These are phyloP conservation scores for Cladophialophora chaetospira DNA, from an alignment of 2,329 filamentous ascomycete genomes.

Conservation along the genomic window DNA sequence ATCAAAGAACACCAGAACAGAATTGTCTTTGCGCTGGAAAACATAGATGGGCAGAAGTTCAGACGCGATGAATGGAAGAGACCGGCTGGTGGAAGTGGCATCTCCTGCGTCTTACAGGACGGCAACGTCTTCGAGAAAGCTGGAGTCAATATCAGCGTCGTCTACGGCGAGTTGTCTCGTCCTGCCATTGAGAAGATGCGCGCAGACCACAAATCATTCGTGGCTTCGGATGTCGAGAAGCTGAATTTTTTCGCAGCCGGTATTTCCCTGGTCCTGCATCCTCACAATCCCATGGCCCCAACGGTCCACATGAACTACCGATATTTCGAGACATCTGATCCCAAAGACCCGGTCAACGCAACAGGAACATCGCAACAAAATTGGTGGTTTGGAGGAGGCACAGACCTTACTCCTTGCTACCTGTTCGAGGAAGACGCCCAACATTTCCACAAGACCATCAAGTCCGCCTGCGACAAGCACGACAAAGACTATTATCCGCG, in stretches of 20 bases:
- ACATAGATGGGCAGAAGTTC: slow-evolving; percentile 82
- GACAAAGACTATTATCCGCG: slow-evolving; percentile 87
- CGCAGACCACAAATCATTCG: slow-evolving; percentile 89
- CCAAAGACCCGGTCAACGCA: slow-evolving; percentile 68
- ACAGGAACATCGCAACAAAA: slow-evolving; percentile 56
- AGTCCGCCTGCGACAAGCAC: slow-evolving; percentile 89
- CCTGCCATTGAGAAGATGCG: slow-evolving; percentile 91
- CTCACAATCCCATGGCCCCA: slow-evolving; percentile 92
- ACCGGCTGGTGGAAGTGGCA: slow-evolving; percentile 85
- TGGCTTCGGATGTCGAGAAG: slow-evolving; percentile 71
- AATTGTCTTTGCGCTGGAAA: slow-evolving; percentile 81
- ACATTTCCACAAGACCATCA: slow-evolving; percentile 93
- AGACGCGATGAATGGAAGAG: slow-evolving; percentile 82
- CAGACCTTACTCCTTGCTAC: slow-evolving; percentile 89
- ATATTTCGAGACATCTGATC: slow-evolving; percentile 94
- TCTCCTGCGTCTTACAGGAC: slow-evolving; percentile 92
- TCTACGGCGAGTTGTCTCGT: slow-evolving; percentile 87
- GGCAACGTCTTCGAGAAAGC: slow-evolving; percentile 98
- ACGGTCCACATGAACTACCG: slow-evolving; percentile 98
- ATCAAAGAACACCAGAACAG: slow-evolving; percentile 89
- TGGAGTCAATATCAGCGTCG: slow-evolving; percentile 90
- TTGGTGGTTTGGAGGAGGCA: slow-evolving; percentile 98
- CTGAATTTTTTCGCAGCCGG: slow-evolving; percentile 95
- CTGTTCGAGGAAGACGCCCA: slow-evolving; percentile 96
- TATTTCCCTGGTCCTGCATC: slow-evolving; percentile 89